Evolutionary conservation across 2,329 filamentous ascomycete species (phyloP).

Genomic region (Harringtonia aguacate): DNA sequence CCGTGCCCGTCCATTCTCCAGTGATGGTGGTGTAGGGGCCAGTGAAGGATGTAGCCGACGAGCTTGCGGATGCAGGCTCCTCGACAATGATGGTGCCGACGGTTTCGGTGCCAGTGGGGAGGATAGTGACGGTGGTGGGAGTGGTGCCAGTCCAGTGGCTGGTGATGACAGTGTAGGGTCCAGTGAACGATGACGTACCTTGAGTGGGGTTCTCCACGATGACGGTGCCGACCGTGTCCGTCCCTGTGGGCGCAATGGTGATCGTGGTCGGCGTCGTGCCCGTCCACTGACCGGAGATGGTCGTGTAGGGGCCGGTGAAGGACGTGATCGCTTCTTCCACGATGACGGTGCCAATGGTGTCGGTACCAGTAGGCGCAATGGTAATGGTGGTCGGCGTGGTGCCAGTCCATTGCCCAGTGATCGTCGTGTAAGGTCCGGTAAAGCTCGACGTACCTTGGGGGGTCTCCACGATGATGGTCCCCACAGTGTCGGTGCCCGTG

Average conservation of each 20-base stretch:
- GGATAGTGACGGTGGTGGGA: neutral
- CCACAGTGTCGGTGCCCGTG: neutral
- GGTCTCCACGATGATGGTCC: slow-evolving; percentile 2
- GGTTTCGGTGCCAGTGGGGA: slow-evolving; percentile 39
- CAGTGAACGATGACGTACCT: too few species aligned
- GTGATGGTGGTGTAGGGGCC: slow-evolving; percentile 1
- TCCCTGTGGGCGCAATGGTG: slow-evolving; percentile 5
- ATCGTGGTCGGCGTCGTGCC: neutral
- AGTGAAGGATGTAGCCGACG: too few species aligned
- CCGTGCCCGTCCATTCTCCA: neutral
- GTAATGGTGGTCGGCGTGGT: neutral
- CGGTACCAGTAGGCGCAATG: slow-evolving; percentile 29
- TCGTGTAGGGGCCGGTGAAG: slow-evolving; percentile 1
- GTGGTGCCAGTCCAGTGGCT: neutral
- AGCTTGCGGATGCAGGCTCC: too few species aligned
- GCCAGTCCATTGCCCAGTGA: neutral
- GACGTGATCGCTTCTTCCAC: slow-evolving; percentile 1
- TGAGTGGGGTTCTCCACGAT: neutral
- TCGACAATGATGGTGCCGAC: too few species aligned
- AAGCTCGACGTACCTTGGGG: neutral
- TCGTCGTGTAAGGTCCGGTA: slow-evolving; percentile 5
- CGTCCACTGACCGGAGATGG: slow-evolving; percentile 1
- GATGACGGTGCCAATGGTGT: slow-evolving; percentile 28
- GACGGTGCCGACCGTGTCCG: neutral
- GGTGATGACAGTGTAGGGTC: too few species aligned